Evolutionary conservation across 2,329 filamentous ascomycete species (phyloP), one percentile per base, ranked within the genome.

Genomic region (Alternaria ventricosa): DNA sequence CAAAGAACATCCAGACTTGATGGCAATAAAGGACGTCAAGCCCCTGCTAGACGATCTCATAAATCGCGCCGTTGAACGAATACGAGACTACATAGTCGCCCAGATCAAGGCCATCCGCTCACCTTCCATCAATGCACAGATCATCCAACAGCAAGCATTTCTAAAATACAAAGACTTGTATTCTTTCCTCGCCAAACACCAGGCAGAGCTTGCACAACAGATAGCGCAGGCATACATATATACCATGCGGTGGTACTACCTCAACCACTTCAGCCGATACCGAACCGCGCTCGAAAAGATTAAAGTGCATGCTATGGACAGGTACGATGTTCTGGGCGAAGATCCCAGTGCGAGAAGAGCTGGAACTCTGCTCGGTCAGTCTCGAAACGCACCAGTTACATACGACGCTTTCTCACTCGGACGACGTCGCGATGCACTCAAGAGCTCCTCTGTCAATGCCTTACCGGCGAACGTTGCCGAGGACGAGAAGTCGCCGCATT

Each of bases 191-290:
- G 89, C 93, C 63, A 90, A 88, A 71, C 91, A 95, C 69, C 94
- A 98, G 73, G 84, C 91, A 1, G 86, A 88, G n/a, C 87, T 99
- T 6, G 93, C 93, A 9, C 90, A 94, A 57, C 93, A 99, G 79
- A 97, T 99, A 68, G 90, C 90, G 9, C 91, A 93, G 77, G 96
- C 96, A 4, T 99, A 99, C 75, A 90, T 96, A 83, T 97, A 97
- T 78, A 99, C 96, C 0, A 99, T 99, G 93, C 89, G 94, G 57
- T 99, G 96, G 96, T 99, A 99, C 76, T 98, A 98, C 77, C 82
- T 91, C 57, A 96, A 92, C 69, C 93, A 97, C 78, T 99, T 99
- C 76, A 89, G 88, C 4, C 90, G 95, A 33, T 99, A 99, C 79
- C 89, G 92, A 67, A 89, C 90, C 71, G 90, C 96, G 0, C 84